Conservation (phyloP, 1,284 basidiomycete species). For the Anthracocystis walkeri region DNA sequence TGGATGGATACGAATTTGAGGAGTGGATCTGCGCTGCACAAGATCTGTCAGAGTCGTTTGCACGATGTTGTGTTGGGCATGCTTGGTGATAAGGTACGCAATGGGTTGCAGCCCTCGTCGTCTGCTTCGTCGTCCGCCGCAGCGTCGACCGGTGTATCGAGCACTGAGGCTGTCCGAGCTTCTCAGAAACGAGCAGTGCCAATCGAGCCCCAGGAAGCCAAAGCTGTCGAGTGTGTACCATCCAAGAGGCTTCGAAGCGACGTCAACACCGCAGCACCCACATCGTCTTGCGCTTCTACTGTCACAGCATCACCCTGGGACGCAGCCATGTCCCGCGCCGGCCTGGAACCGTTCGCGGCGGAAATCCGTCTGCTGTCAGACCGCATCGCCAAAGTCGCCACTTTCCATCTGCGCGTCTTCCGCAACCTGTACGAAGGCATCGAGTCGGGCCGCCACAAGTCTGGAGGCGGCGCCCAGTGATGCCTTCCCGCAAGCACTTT, state of each 20-base stretch:
- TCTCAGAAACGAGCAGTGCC: constrained; percentile 22
- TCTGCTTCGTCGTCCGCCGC: not conserved
- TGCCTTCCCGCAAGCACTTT: not conserved
- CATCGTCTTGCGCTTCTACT: not conserved
- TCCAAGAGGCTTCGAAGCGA: constrained; percentile 25
- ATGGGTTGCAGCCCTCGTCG: constrained; percentile 15
- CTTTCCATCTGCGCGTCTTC: constrained; percentile 59
- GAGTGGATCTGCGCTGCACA: constrained; percentile 48
- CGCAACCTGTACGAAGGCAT: constrained; percentile 54
- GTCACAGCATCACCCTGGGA: constrained; percentile 24
- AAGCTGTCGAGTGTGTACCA: not conserved
- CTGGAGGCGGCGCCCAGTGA: constrained; percentile 6
- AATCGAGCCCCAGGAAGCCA: constrained; percentile 4
- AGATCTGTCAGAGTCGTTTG: constrained; percentile 56
- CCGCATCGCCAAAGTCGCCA: constrained; percentile 56
- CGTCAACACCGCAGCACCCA: not conserved
- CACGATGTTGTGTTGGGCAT: constrained; percentile 48
- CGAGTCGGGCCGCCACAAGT: constrained; percentile 22
- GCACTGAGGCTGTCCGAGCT: not conserved
- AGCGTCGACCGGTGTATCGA: not conserved
- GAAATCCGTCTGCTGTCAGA: constrained; percentile 58
- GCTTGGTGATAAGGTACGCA: constrained; percentile 38
- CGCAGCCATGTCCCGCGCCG: constrained; percentile 40
- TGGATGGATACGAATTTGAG: constrained; percentile 61
- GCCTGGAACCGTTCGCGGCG: constrained; percentile 54